These are phyloP conservation scores for Solanum chacoense DNA, from an alignment of 305 asterid genomes.

Conservation along the genomic window DNA sequence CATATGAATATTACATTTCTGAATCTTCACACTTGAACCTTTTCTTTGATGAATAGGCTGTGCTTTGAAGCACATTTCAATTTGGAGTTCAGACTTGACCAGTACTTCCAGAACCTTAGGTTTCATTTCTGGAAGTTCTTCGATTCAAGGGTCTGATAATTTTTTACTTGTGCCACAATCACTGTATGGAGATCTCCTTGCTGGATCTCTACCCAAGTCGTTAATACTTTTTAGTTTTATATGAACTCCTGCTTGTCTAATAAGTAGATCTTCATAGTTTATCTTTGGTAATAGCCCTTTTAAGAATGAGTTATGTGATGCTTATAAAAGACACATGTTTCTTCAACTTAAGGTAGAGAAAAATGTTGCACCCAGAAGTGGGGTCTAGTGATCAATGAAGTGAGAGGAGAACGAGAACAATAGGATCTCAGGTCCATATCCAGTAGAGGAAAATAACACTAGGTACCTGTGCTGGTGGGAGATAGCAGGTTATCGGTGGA, in stretches of 20 bases:
- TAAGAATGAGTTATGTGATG: not conserved
- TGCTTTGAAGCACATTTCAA: not conserved
- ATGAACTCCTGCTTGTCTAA: not conserved
- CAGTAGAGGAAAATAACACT: not conserved
- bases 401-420: not conserved
- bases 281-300: not conserved
- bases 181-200: not conserved
- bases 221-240: not conserved
- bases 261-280: not conserved
- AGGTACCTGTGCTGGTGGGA: not conserved
- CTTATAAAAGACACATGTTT: not conserved
- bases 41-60: not conserved
- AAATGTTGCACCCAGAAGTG: not conserved
- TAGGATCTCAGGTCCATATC: not conserved
- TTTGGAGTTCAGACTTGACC: not conserved
- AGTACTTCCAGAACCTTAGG: not conserved
- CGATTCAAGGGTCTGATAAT: not conserved
- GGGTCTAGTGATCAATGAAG: not conserved
- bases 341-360: not conserved
- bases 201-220: not conserved
- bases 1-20: not conserved
- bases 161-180: not conserved
- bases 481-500: not conserved
- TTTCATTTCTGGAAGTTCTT: conserved; percentile 1
- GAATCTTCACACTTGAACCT: not conserved